phyloP scores from a whole-genome alignment of 1,284 basidiomycete species.

The Coniferiporia sulphurascens region DNA sequence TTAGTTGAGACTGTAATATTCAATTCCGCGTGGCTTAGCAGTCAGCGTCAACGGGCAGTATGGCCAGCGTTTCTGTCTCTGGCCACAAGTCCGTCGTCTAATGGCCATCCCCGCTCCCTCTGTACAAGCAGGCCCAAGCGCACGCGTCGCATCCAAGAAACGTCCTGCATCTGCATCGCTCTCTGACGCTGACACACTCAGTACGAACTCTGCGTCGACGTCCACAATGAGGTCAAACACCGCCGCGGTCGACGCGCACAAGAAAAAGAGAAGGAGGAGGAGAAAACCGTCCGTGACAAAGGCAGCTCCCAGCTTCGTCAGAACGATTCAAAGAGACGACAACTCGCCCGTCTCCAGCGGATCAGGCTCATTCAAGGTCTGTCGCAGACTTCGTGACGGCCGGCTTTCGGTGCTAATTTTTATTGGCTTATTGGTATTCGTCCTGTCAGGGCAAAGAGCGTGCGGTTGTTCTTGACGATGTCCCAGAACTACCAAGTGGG shows the following conservation, averaged over 20 bases:
- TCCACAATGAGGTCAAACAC: constrained; percentile 1
- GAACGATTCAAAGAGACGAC: neutral
- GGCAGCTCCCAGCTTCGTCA: neutral
- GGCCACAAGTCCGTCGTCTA: neutral
- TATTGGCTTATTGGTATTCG: neutral
- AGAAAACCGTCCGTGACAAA: constrained; percentile 9
- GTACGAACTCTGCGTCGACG: neutral
- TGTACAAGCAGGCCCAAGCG: constrained; percentile 4
- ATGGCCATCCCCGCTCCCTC: constrained; percentile 5
- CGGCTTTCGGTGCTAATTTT: neutral
- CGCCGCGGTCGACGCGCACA: neutral
- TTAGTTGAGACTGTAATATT: neutral
- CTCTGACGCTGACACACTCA: constrained; percentile 11
- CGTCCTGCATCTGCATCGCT: constrained; percentile 9
- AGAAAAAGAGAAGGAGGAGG: constrained; percentile 7
- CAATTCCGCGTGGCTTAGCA: neutral
- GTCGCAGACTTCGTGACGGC: neutral
- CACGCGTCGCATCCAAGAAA: neutral
- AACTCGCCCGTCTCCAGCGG: neutral
- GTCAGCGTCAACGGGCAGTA: neutral
- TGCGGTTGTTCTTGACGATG: neutral
- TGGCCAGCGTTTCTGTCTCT: neutral
- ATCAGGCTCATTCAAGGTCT: constrained; percentile 4
- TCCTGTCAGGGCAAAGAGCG: constrained; percentile 10
- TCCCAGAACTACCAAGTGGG: neutral